Base-by-base conservation (phyloP, 148 eudicot species). In the Rhododendron simsii region DNA sequence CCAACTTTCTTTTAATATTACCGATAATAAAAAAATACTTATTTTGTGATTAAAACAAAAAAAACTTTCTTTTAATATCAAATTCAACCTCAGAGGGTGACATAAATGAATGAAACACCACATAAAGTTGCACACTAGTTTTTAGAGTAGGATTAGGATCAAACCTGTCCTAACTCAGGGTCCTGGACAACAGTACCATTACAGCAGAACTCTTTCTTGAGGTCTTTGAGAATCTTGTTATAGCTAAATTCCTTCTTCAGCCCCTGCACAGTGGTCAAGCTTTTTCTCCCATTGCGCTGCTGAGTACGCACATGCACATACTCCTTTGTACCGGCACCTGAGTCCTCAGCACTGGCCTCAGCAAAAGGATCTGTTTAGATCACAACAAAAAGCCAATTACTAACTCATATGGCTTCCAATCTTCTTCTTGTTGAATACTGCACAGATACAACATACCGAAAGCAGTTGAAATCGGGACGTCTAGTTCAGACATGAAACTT, bases 261-360 rank as follows among this genome's bases (percentile, higher is more conserved):
- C 6, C 76, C 76, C 15, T 71, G 76, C 37, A 71, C 76, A 12
- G 76, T 71, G 39, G 76, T 71, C 39, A 71, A 26, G 76, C 76
- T 71, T 71, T 71, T 71, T 30, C 76, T 71, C 35, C 76, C 76
- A 71, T 71, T 71, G 6, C 76, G 76, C 41, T 71, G 39, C 41
- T 71, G 76, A n/a, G 39, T 71, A 71, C 76, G 76, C 15, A 30
- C 39, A 71, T 71, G 76, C 76, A 71, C 76, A 71, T 71, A 71
- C 76, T 71, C 76, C 41, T 71, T 71, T 71, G 76, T 26, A 26
- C 76, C 76, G 1, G 76, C 76, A 69, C 76, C 6, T 2, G 76
- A 71, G 39, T 71, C 41, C 39, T 71, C 76, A 30, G 20, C 76
- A 71, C 11, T 71, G 35, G 76, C 76, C 39, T 71, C 76, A 3